Evolutionary conservation across 495 filamentous ascomycete species (phyloP), one percentile per base, ranked within the genome.

Genomic region (Cercophora sp.): DNA sequence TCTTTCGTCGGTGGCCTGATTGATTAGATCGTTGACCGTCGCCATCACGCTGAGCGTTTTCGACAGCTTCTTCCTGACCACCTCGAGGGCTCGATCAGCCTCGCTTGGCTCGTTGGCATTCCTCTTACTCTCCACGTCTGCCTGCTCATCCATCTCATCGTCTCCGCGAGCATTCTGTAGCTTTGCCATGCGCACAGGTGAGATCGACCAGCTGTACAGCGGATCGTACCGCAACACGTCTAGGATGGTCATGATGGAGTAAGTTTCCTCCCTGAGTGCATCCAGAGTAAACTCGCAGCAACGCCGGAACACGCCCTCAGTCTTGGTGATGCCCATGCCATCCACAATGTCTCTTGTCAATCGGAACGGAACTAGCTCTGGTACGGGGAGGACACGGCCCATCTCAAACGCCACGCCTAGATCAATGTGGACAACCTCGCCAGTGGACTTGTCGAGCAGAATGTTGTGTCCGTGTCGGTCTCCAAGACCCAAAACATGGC

Each of bases 261-360:
- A 94, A 0, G 84, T 85, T 67, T 98, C 93, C 61, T 94, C 85
- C 9, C 94, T 84, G 25, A 98, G 76, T 13, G 95, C 89, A 55
- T 96, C 91, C 4, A 98, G 79, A 0, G 91, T 97, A 62, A 97
- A 96, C 67, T 98, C 94, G 68, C 94, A 98, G 68, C 94, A 98
- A 19, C 93, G 80, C 9, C 92, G 83, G 73, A 96, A 98, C 1
- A 96, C 89, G 6, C 93, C 93, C 70, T 98, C 93, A 0, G 91
- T 96, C 59, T 86, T 87, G 26, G 89, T 95, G 56, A 96, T 88
- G 18, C 93, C 93, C 85, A 98, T 96, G 18, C 89, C 93, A 63
- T 97, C 94, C 10, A 97, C 89, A 24, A 98, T 82, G 65, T 98
- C 93, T 19, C 93, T 79, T n/a, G 93, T 96, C 52, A 98, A 70